These are phyloP conservation scores for Leccinum broughii DNA, from an alignment of 768 basidiomycete genomes.

Conservation along the genomic window DNA sequence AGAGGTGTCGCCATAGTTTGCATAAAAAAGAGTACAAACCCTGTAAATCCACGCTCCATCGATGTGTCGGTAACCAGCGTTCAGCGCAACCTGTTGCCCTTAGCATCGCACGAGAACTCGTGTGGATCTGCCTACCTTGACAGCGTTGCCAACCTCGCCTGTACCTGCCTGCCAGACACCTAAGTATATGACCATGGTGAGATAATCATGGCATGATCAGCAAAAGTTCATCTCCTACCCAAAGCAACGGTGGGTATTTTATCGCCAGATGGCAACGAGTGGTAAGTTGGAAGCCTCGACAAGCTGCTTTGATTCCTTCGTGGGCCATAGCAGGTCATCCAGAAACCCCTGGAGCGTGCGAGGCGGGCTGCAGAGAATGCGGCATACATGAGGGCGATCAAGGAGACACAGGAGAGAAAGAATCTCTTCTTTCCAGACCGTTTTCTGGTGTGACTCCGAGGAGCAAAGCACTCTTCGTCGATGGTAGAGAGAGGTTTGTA, in stretches of 20 bases:
- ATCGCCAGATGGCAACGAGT: slow-evolving; percentile 63
- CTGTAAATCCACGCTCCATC: slow-evolving; percentile 73
- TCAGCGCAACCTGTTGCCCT: slow-evolving; percentile 49
- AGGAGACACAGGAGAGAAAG: slow-evolving; percentile 22
- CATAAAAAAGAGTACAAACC: slow-evolving; percentile 35
- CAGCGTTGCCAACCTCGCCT: slow-evolving; percentile 66
- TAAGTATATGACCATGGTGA: slow-evolving; percentile 21
- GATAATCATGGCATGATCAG: not conserved
- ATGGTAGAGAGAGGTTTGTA: slow-evolving; percentile 28
- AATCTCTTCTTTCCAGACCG: slow-evolving; percentile 21
- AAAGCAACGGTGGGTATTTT: slow-evolving; percentile 68
- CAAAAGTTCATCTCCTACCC: slow-evolving; percentile 37
- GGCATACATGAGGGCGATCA: slow-evolving; percentile 25
- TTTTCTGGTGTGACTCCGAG: not conserved
- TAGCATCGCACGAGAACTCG: not conserved
- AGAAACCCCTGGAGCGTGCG: slow-evolving; percentile 23
- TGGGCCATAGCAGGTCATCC: slow-evolving; percentile 19
- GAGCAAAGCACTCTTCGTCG: slow-evolving; percentile 1
- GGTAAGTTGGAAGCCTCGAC: slow-evolving; percentile 44
- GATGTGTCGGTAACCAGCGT: slow-evolving; percentile 68
- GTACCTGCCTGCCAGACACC: slow-evolving; percentile 62
- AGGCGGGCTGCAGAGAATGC: slow-evolving; percentile 19
- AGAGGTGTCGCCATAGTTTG: not conserved
- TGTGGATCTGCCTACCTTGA: slow-evolving; percentile 45
- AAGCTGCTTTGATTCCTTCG: slow-evolving; percentile 26